phyloP scores from a whole-genome alignment of 176 grass and related monocot species.

The Hordeum vulgare region MorexV3_pseudomolecules_assembly NC_058520.1:555358642-555359141 shows the following conservation, averaged over 20 bases:
- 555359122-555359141: conserved; percentile 73
- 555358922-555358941: neutral
- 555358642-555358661: conserved; percentile 43
- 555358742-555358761: conserved; percentile 61
- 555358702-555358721: conserved; percentile 65
- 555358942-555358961: neutral
- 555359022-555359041: conserved; percentile 90
- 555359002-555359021: conserved; percentile 74
- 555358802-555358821: conserved; percentile 62
- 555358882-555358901: conserved; percentile 48
- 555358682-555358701: conserved; percentile 54
- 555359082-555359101: conserved; percentile 46
- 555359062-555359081: conserved; percentile 78
- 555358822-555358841: conserved; percentile 78
- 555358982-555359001: conserved; percentile 70
- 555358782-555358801: conserved; percentile 66
- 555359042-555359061: conserved; percentile 86
- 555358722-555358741: conserved; percentile 45
- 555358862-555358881: conserved; percentile 52
- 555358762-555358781: conserved; percentile 72
- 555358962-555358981: conserved; percentile 27
- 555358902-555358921: conserved; percentile 33
- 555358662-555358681: conserved; percentile 68
- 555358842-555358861: conserved; percentile 77
- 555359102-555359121: conserved; percentile 49